phyloP scores from a whole-genome alignment of 1,284 basidiomycete genomes.

The Trametes versicolor region DNA sequence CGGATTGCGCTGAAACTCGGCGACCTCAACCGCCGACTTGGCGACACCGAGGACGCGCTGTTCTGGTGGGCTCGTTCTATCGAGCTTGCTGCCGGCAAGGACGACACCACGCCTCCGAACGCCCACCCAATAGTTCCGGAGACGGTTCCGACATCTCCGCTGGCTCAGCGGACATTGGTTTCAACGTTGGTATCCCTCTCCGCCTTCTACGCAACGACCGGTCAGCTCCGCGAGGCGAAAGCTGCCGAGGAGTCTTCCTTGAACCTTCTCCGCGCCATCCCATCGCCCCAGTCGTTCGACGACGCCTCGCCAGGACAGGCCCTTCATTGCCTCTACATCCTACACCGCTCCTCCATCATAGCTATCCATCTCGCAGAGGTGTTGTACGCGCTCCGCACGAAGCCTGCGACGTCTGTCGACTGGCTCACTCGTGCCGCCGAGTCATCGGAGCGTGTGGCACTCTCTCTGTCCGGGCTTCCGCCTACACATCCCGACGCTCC shows the following conservation, averaged over 20 bases:
- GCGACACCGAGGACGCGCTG: slow-evolving; percentile 61
- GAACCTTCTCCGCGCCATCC: slow-evolving; percentile 71
- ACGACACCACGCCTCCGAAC: slow-evolving; percentile 11
- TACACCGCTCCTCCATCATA: slow-evolving; percentile 78
- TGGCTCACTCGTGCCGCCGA: slow-evolving; percentile 68
- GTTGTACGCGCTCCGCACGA: slow-evolving; percentile 62
- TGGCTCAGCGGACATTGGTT: slow-evolving; percentile 74
- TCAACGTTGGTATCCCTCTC: slow-evolving; percentile 77
- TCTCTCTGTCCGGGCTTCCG: slow-evolving; percentile 59
- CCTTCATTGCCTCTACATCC: slow-evolving; percentile 73
- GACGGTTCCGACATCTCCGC: slow-evolving; percentile 62
- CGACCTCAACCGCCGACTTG: slow-evolving; percentile 65
- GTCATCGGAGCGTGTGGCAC: slow-evolving; percentile 73
- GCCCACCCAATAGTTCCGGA: slow-evolving; percentile 49
- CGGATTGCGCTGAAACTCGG: slow-evolving; percentile 73
- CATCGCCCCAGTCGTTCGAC: slow-evolving; percentile 55
- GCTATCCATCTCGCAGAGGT: slow-evolving; percentile 83
- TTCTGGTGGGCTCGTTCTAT: slow-evolving; percentile 75
- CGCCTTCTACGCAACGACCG: slow-evolving; percentile 72
- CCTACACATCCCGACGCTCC: slow-evolving; percentile 49
- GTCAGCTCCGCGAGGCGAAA: slow-evolving; percentile 74
- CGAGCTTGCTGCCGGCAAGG: slow-evolving; percentile 50
- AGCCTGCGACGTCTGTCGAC: slow-evolving; percentile 59
- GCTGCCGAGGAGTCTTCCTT: slow-evolving; percentile 74
- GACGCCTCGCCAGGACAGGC: slow-evolving; percentile 62